These are phyloP conservation scores for Termitomyces sp. DNA, from an alignment of 768 basidiomycete genomes.

Conservation along the genomic window DNA sequence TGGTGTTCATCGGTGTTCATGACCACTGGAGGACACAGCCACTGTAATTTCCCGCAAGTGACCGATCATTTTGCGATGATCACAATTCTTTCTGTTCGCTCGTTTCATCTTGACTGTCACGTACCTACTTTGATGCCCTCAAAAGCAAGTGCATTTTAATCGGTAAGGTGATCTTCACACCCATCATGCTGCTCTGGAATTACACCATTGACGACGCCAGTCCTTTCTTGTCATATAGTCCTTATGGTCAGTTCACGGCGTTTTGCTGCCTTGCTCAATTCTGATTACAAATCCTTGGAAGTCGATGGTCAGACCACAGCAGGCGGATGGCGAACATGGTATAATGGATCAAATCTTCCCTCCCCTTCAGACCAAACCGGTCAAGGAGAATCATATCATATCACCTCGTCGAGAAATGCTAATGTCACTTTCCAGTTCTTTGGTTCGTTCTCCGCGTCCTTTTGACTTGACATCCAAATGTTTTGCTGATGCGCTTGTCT, in stretches of 20 bases:
- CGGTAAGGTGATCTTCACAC: conserved; percentile 7
- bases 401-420: conserved; percentile 9
- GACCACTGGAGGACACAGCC: conserved; percentile 14
- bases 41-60: background rate
- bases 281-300: background rate
- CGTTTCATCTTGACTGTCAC: conserved; percentile 2
- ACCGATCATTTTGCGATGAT: conserved; percentile 1
- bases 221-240: conserved; percentile 14
- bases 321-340: conserved; percentile 13
- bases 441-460: conserved; percentile 2
- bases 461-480: background rate
- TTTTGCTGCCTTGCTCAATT: background rate
- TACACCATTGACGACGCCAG: conserved; percentile 15
- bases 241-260: conserved; percentile 5
- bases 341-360: conserved; percentile 6
- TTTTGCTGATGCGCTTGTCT: background rate
- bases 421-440: conserved; percentile 13
- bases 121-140: background rate
- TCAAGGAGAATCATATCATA: conserved; percentile 12
- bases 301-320: conserved; percentile 2
- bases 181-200: conserved; percentile 17
- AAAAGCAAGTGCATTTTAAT: background rate
- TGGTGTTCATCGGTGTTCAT: conserved; percentile 28
- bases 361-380: conserved; percentile 6
- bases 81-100: background rate